phyloP scores from a whole-genome alignment of 768 basidiomycete genomes.

The Clavaria fumosa region DNA sequence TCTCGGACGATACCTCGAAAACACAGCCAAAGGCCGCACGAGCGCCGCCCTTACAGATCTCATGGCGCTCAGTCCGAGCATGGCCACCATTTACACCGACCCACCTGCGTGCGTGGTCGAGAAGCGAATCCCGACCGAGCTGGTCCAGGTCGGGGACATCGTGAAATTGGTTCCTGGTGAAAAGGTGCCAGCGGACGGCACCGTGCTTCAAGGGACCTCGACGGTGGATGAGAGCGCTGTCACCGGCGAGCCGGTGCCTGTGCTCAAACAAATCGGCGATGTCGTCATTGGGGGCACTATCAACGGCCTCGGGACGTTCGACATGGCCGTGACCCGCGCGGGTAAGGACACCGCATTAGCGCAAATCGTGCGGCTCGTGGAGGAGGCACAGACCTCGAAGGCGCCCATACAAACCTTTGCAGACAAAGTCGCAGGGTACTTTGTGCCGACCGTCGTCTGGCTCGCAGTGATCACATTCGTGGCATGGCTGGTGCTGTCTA shows the following conservation, averaged over 20 bases:
- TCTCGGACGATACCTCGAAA: constrained; percentile 89
- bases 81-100: constrained; percentile 92
- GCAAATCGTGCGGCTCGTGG: constrained; percentile 93
- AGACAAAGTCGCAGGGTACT: constrained; percentile 86
- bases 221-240: constrained; percentile 92
- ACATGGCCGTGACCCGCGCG: constrained; percentile 89
- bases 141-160: constrained; percentile 86
- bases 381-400: constrained; percentile 95
- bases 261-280: constrained; percentile 72
- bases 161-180: constrained; percentile 94
- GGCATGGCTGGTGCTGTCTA: constrained; percentile 66
- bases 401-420: constrained; percentile 97
- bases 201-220: constrained; percentile 72
- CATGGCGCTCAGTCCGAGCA: constrained; percentile 88
- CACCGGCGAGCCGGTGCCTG: constrained; percentile 87
- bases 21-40: constrained; percentile 92
- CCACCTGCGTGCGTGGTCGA: constrained; percentile 65
- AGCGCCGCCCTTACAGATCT: constrained; percentile 93
- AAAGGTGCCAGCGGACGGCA: constrained; percentile 91
- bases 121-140: constrained; percentile 84
- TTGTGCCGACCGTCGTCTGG: constrained; percentile 82
- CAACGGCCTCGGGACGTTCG: constrained; percentile 93
- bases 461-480: constrained; percentile 72
- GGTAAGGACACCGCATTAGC: constrained; percentile 93
- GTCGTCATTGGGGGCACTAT: constrained; percentile 91